Base-by-base conservation (phyloP, 1,139 yeast species). In the Kodamaea sp. region DNA sequence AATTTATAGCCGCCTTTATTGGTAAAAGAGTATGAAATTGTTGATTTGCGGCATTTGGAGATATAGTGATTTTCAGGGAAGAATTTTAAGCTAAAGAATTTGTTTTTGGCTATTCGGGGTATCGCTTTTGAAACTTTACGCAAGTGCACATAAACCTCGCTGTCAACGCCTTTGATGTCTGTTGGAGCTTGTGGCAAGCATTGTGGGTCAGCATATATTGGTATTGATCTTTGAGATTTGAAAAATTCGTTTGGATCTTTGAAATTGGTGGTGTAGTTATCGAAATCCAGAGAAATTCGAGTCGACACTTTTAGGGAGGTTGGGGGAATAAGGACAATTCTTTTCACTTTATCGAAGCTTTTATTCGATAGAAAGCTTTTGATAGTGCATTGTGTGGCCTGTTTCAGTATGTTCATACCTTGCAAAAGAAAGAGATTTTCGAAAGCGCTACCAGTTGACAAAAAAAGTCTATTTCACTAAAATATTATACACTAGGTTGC, bases 91-190 rank as follows among this genome's bases (percentile, higher is more conserved):
- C 44, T 41, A 41, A 70, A 52, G 43, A 51, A 65, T 15, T 44
- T 41, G 40, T 53, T 59, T 2, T 40, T 38, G 8, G 46, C 24
- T 8, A 68, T 34, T 2, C 44, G 41, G 1, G 70, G 69, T 8
- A 57, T 42, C 7, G 45, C 46, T 8, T 45, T 50, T 11, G 35
- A 34, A 15, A 46, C 30, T 12, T 40, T 42, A 15, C 46, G 48
- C 10, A 59, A 30, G 35, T 50, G 44, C 12, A 33, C 29, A 41
- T 58, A 61, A 1, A 55, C 64, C 0, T 47, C 45, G 4, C 49
- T 44, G 42, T 67, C 73, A 2, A 70, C 54, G 2, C 77, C 77
- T 33, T 53, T 56, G 25, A 71, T 70, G 38, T 71, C 74, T 1
- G 64, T 57, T 3, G 63, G 54, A 2, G 34, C 27, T 15, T 33